Conservation (phyloP, 148 eudicot species). For the Salicornia ramosissima region DNA sequence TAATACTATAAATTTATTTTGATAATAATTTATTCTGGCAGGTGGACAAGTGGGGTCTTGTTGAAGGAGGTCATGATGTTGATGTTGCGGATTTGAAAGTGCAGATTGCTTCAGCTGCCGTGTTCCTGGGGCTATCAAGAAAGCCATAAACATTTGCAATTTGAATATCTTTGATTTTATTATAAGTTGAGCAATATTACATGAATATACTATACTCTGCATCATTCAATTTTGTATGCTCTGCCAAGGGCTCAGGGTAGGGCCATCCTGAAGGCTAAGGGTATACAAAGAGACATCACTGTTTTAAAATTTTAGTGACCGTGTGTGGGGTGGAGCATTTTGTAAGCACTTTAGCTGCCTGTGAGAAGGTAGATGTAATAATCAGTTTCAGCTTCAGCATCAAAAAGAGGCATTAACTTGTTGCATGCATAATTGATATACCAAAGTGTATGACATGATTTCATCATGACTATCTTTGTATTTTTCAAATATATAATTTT, state of each 20-base stretch:
- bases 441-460: too few species aligned
- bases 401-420: background rate
- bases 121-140: slow-evolving; percentile 77
- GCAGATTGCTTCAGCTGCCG: slow-evolving; percentile 77
- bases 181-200: background rate
- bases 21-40: slow-evolving; percentile 22
- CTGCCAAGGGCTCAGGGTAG: background rate
- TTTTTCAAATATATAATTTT: too few species aligned
- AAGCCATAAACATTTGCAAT: slow-evolving; percentile 25
- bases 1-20: background rate
- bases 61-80: slow-evolving; percentile 97
- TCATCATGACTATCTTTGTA: too few species aligned
- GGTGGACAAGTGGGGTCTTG: slow-evolving; percentile 92
- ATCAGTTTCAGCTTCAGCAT: slow-evolving; percentile 3
- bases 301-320: background rate
- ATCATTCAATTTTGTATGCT: slow-evolving; percentile 5
- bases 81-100: slow-evolving; percentile 89
- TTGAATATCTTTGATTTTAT: background rate
- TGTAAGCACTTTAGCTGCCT: slow-evolving; percentile 2
- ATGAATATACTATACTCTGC: background rate
- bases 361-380: slow-evolving; percentile 13
- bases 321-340: slow-evolving; percentile 3
- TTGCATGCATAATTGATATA: too few species aligned
- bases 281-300: too few species aligned
- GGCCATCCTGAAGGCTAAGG: too few species aligned